Evolutionary conservation across 768 basidiomycete genomes (phyloP).

Genomic region (Neoboletus magnificus): DNA sequence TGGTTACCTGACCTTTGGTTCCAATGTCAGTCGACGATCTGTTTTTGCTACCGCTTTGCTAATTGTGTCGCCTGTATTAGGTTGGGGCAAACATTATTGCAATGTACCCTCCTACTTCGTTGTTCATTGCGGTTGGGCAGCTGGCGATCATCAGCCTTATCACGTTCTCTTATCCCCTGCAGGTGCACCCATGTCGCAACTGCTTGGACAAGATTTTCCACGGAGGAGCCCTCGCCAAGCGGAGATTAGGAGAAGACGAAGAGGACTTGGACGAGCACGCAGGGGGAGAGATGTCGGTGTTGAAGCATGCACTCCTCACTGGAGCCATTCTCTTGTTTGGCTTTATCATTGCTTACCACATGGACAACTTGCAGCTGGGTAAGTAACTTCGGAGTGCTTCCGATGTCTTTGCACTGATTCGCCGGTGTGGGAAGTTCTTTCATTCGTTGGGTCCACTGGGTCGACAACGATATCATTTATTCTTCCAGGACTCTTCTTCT

Average conservation of each 20-base stretch:
- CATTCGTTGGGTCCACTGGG: conserved; percentile 95
- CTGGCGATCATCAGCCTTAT: conserved; percentile 90
- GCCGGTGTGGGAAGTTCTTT: conserved; percentile 59
- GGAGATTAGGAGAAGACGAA: conserved; percentile 42
- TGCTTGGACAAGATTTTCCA: conserved; percentile 89
- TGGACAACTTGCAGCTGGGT: conserved; percentile 78
- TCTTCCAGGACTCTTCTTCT: conserved; percentile 89
- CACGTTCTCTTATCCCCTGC: conserved; percentile 89
- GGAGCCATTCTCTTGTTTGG: conserved; percentile 58
- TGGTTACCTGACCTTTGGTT: conserved; percentile 93
- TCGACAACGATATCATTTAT: conserved; percentile 98
- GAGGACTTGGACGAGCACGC: conserved; percentile 56
- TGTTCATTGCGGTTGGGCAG: conserved; percentile 91
- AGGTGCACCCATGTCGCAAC: conserved; percentile 90
- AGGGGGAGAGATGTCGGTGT: conserved; percentile 55
- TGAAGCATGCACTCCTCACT: conserved; percentile 72
- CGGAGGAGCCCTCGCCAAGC: conserved; percentile 36
- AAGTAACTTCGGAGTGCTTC: conserved; percentile 24
- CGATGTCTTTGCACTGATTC: conserved; percentile 9
- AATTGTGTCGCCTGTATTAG: conserved; percentile 31
- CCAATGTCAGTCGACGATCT: conserved; percentile 49
- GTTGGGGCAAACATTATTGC: conserved; percentile 93
- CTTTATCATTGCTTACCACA: conserved; percentile 73
- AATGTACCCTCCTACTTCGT: conserved; percentile 87
- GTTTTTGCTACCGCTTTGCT: not conserved